phyloP scores from a whole-genome alignment of 1,139 yeast species.

The Blastobotrys proliferans region DNA sequence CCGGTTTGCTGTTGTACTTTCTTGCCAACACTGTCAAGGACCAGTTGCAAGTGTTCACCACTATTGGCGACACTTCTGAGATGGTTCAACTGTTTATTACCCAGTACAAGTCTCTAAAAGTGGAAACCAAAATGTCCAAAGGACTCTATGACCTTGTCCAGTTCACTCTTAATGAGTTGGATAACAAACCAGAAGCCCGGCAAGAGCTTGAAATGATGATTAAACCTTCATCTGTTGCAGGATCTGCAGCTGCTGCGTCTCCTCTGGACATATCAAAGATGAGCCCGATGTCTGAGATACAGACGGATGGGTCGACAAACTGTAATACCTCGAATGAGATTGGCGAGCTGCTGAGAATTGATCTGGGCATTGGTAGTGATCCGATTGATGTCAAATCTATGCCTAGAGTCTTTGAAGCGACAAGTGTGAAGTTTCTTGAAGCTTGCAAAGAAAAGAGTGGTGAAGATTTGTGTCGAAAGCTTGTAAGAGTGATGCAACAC shows the following conservation, averaged over 20 bases:
- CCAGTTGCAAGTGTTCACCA: constrained; percentile 24
- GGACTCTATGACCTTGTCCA: constrained; percentile 28
- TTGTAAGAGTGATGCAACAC: constrained; percentile 22
- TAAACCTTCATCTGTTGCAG: constrained; percentile 12
- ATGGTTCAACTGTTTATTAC: constrained; percentile 23
- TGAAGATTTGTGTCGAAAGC: constrained; percentile 16
- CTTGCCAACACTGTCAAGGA: constrained; percentile 26
- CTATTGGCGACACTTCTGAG: constrained; percentile 25
- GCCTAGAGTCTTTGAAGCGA: constrained; percentile 20
- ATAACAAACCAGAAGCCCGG: constrained; percentile 17
- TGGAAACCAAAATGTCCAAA: constrained; percentile 25
- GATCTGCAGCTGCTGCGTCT: constrained; percentile 15
- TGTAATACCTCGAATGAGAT: constrained; percentile 5
- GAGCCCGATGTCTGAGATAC: constrained; percentile 29
- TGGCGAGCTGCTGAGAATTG: constrained; percentile 1
- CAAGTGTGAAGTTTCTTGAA: constrained; percentile 20
- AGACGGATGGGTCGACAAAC: constrained; percentile 2
- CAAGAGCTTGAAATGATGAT: constrained; percentile 25
- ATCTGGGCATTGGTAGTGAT: constrained; percentile 15
- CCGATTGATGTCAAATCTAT: constrained; percentile 20
- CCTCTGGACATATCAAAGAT: constrained; percentile 29
- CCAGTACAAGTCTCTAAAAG: constrained; percentile 23
- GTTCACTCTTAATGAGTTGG: constrained; percentile 20
- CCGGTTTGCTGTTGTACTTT: constrained; percentile 23
- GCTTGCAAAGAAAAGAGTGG: constrained; percentile 18